Evolutionary conservation across 345 rosid species (phyloP), one percentile per base, ranked within the genome.

Genomic region (Salix arbutifolia): DNA sequence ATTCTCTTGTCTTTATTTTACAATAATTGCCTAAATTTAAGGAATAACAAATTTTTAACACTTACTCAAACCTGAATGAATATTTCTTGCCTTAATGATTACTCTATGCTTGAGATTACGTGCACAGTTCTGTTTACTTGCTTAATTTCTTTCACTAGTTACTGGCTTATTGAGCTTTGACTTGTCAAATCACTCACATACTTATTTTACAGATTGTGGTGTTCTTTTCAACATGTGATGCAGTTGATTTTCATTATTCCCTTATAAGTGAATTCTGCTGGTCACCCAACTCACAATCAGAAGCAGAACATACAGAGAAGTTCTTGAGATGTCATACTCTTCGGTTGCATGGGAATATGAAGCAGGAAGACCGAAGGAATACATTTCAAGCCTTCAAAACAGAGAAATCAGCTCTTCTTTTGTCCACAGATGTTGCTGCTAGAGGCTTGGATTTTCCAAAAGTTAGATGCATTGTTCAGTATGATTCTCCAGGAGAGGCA

Each of bases 401-500:
- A 4, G 98, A 93, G 83, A 96, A 90, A 71, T 82, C 78, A 14
- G 98, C 96, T 68, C 94, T 96, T 75, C 92, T 96, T 46, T 76
- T 96, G 78, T 90, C 92, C 72, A 91, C 97, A 21, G 99, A 96
- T 85, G 85, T 93, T 80, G 87, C 97, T 69, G 94, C 99, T 62
- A 91, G 99, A 83, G 99, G 99, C 73, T 80, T 96, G 67, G 99
- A 96, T 84, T 88, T 93, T 86, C 99, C 97, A 23, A 90, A 91
- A 84, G 99, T 96, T 66, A 87, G 85, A 82, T 96, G 97, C 79
- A 96, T 93, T 76, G 88, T 93, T 78, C 99, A 96, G 80, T 96
- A 96, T 67, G 99, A 96, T 87, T 93, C 96, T 77, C 97, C 99
- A 8, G 99, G 99, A 80, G 99, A 95, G 85, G 99, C 99, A 68